phyloP scores from a whole-genome alignment of 371 early-diverging fungal genomes.

The Mortierella sp. region DNA sequence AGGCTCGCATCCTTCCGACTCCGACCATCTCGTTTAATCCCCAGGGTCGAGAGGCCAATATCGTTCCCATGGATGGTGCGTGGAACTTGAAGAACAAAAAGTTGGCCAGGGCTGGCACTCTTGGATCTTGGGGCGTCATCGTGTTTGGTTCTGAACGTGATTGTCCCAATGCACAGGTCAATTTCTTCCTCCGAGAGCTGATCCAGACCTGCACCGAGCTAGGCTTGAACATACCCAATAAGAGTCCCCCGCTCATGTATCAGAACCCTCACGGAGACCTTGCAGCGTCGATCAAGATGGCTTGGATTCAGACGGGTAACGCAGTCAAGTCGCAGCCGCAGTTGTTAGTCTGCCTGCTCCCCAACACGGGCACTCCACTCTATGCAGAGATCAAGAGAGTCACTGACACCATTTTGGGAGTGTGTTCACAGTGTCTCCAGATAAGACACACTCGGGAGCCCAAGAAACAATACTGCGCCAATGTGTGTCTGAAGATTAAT shows the following conservation, averaged over 20 bases:
- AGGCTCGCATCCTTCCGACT: conserved; percentile 78
- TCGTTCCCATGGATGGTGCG: conserved; percentile 83
- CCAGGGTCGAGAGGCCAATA: conserved; percentile 62
- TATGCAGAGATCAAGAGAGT: conserved; percentile 97
- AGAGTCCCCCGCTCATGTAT: conserved; percentile 78
- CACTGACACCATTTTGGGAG: conserved; percentile 90
- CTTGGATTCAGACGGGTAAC: conserved; percentile 78
- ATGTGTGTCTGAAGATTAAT: conserved; percentile 89
- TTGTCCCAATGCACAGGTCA: conserved; percentile 47
- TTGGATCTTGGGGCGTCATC: conserved; percentile 89
- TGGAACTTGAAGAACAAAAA: conserved; percentile 95
- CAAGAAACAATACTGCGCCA: conserved; percentile 75
- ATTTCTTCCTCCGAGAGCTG: conserved; percentile 67
- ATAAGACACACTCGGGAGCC: conserved; percentile 74
- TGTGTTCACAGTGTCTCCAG: conserved; percentile 94
- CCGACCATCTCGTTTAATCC: conserved; percentile 82
- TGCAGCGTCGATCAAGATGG: conserved; percentile 74
- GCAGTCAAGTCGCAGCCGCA: conserved; percentile 81
- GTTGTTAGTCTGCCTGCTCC: conserved; percentile 84
- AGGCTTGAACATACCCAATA: conserved; percentile 69
- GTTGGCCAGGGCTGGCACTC: conserved; percentile 77
- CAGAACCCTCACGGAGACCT: conserved; percentile 77
- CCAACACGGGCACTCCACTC: conserved; percentile 84
- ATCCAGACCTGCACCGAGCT: conserved; percentile 62
- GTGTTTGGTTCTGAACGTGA: conserved; percentile 60